Evolutionary conservation across 116 monocot genomes (phyloP).

Genomic region (Papilionanthe hybrid): DNA sequence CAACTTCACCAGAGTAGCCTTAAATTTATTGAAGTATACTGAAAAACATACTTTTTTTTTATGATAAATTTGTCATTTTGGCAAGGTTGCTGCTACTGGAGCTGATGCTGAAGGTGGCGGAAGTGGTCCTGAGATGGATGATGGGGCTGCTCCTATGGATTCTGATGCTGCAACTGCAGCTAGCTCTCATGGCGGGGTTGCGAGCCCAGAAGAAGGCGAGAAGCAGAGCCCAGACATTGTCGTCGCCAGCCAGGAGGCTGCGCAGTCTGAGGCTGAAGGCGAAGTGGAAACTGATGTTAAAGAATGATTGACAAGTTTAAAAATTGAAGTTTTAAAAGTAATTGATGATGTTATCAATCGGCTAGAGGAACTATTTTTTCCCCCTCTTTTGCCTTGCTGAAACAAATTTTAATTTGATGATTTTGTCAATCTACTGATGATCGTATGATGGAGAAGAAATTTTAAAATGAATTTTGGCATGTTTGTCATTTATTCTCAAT

Average conservation of each 20-base stretch:
- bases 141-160: constrained; percentile 44
- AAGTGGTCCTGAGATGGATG: constrained; percentile 49
- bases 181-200: constrained; percentile 13
- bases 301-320: constrained; percentile 1
- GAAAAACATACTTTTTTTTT: not conserved
- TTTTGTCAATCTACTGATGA: too few relatives aligned
- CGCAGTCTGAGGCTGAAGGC: constrained; percentile 59
- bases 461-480: too few relatives aligned
- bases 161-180: constrained; percentile 34
- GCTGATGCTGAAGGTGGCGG: constrained; percentile 53
- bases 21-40: not conserved
- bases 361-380: too few relatives aligned
- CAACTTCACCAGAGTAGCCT: not conserved
- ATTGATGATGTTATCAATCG: too few relatives aligned
- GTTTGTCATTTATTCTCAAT: too few relatives aligned
- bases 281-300: constrained; percentile 41
- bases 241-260: constrained; percentile 51
- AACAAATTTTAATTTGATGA: too few relatives aligned
- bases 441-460: too few relatives aligned
- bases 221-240: constrained; percentile 68
- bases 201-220: constrained; percentile 48
- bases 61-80: not conserved
- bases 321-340: too few relatives aligned
- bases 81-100: constrained; percentile 35
- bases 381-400: too few relatives aligned